phyloP scores from a whole-genome alignment of 1,284 basidiomycete species.

The Ganoderma leucocontextum region DNA sequence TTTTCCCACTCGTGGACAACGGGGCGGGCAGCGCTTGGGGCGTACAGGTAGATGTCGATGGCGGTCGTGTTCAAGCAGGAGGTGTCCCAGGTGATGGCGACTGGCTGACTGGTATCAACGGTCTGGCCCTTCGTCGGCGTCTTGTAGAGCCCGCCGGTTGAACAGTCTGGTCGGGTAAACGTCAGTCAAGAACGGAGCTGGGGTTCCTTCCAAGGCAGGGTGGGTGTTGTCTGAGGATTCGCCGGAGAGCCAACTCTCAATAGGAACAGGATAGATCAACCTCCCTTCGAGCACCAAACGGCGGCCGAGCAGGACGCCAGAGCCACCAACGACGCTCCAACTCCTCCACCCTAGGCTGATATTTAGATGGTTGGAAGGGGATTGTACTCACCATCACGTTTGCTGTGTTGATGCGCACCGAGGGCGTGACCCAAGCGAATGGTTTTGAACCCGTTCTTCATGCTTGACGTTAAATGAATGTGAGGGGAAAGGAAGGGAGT shows the following conservation, averaged over 20 bases:
- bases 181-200: neutral
- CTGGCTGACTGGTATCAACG: conserved; percentile 60
- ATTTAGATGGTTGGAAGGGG: neutral
- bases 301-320: neutral
- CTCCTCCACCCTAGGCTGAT: neutral
- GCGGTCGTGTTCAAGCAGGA: conserved; percentile 57
- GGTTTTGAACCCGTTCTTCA: conserved; percentile 33
- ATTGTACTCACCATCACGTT: conserved; percentile 33
- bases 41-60: conserved; percentile 82
- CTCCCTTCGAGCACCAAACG: neutral
- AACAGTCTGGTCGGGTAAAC: conserved; percentile 49
- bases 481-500: conserved; percentile 11
- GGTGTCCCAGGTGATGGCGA: conserved; percentile 80
- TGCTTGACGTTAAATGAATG: conserved; percentile 25
- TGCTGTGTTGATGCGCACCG: conserved; percentile 22
- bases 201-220: neutral
- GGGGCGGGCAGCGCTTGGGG: conserved; percentile 53
- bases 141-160: conserved; percentile 71
- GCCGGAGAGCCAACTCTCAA: neutral
- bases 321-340: neutral
- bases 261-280: neutral
- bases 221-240: neutral
- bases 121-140: conserved; percentile 62
- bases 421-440: conserved; percentile 33
- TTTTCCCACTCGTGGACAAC: conserved; percentile 71